Evolutionary conservation across 2,329 filamentous ascomycete genomes (phyloP), one percentile per base, ranked within the genome.

Genomic region (Diaporthe destruens): DNA sequence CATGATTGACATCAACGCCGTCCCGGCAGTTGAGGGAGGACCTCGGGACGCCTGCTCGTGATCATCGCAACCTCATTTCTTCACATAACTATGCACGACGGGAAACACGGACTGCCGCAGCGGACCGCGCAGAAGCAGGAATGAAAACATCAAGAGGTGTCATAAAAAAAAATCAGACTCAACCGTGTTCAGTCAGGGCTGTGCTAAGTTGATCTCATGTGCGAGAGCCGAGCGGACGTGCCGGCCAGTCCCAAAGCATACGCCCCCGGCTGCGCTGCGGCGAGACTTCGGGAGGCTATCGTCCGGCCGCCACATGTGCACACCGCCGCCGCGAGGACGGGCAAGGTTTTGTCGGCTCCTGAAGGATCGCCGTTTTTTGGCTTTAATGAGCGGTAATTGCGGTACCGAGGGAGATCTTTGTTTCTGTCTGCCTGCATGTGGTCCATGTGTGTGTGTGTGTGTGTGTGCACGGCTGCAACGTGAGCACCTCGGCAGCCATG

Each of bases 101-200:
- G 61, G 61, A 51, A 65, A 34, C 61, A 65, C 61, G 29, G 61
- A 49, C 61, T 36, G 61, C 61, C 44, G 44, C 61, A 65, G 12
- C 25, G 18, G 44, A 36, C n/a, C 59, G 16, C 1, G 25, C 12
- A 6, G 34, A 63, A 23, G 29, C 36, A 36, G 18, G 6, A 29
- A 29, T 2, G 29, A 39, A 39, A 49, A 70, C 49, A 25, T 20
- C 34, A 56, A 69, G 14, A 42, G 29, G 29, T 32, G 32, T 23
- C 12, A n/a, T n/a, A n/a, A n/a, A n/a, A n/a, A n/a, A 12, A 39
- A 39, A 2, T 39, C 36, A 12, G 36, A 29, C 36, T 39, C 36
- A 11, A n/a, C n/a, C n/a, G n/a, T n/a, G n/a, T n/a, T n/a, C n/a
- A n/a, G n/a, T n/a, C n/a, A n/a, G n/a, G n/a, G n/a, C n/a, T n/a